A percentile compares a stretch with the other conserved stretches of the same genome.
Evolutionary conservation across 192 early-diverging fungal species (phyloP).

Genomic region (Haplosporangium gracile): DNA sequence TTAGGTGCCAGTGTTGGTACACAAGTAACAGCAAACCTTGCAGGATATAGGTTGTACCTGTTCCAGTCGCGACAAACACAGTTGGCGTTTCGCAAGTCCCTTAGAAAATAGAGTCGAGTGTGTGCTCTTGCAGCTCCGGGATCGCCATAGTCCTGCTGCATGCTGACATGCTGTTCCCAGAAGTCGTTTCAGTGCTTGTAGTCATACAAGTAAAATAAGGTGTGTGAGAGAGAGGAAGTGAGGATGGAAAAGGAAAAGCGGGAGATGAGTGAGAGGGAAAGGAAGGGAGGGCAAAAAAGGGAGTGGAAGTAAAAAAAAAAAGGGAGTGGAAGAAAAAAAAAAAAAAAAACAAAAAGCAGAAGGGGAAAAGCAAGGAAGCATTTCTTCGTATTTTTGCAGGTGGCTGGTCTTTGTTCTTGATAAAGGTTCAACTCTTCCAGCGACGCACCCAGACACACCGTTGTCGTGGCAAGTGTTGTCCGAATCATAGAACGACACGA

Average conservation of each 20-base stretch:
- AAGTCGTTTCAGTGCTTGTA: background rate
- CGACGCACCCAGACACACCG: too few relatives aligned
- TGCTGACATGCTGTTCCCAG: background rate
- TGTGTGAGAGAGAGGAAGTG: background rate
- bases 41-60: background rate
- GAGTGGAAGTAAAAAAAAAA: too few relatives aligned
- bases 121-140: background rate
- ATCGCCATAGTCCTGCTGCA: background rate
- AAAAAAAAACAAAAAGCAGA: too few relatives aligned
- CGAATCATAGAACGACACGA: too few relatives aligned
- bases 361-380: too few relatives aligned
- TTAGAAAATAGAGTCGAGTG: background rate
- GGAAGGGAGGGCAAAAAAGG: background rate
- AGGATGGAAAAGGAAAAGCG: too few relatives aligned
- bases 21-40: background rate
- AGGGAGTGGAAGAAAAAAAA: too few relatives aligned
- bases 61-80: background rate
- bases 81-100: background rate
- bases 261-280: background rate
- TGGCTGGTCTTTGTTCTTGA: too few relatives aligned
- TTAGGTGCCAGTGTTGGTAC: background rate
- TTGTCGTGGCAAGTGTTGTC: too few relatives aligned
- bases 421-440: too few relatives aligned
- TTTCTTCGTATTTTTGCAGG: too few relatives aligned
- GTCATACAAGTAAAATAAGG: background rate